Conservation (phyloP, 75 land plant species). For the Sequoiadendron giganteum region DNA sequence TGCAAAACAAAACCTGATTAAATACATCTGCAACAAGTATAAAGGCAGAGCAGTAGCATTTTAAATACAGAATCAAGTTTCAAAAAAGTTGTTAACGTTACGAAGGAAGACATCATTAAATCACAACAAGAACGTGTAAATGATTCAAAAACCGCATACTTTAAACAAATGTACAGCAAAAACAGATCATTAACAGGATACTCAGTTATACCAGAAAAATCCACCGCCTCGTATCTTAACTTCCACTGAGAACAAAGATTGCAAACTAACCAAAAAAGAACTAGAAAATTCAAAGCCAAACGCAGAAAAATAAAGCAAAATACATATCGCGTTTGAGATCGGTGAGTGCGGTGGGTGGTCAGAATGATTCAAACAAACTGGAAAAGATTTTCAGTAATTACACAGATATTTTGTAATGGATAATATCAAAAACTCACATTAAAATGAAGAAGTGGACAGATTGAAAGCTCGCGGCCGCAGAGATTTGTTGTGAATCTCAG, state of each 20-base stretch:
- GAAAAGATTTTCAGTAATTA: neutral
- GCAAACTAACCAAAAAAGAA: too few relatives aligned
- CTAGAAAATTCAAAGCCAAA: too few relatives aligned
- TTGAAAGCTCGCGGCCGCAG: neutral
- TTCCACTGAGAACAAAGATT: too few relatives aligned
- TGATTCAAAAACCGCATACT: neutral
- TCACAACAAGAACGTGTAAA: neutral
- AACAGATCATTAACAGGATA: neutral
- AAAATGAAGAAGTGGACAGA: neutral
- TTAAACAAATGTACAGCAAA: neutral
- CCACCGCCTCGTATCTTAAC: neutral
- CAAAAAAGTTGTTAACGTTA: too few relatives aligned
- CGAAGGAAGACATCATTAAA: too few relatives aligned
- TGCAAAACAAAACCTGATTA: neutral
- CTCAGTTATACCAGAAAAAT: neutral
- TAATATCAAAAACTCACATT: neutral
- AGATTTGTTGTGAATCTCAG: neutral
- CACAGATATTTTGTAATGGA: neutral
- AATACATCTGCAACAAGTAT: neutral
- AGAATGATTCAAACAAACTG: neutral
- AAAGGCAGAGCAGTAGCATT: neutral
- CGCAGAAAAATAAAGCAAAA: neutral
- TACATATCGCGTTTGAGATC: neutral
- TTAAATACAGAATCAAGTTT: too few relatives aligned
- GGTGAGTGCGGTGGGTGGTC: neutral